A percentile compares a stretch with the other conserved stretches of the same genome.
phyloP scores from a whole-genome alignment of 768 basidiomycete genomes.

The Botryobasidium botryosum region DNA sequence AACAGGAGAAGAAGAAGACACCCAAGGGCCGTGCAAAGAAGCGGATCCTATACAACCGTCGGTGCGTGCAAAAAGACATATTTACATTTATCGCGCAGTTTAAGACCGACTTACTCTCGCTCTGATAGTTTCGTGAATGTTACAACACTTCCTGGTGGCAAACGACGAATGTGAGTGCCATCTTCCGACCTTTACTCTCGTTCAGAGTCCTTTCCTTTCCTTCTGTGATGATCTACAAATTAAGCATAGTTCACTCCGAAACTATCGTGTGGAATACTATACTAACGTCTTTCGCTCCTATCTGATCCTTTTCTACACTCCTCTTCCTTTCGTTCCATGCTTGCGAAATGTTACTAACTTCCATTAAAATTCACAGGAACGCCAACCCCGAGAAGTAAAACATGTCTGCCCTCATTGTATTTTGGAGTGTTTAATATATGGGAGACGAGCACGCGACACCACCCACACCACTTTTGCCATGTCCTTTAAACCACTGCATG shows the following conservation, averaged over 20 bases:
- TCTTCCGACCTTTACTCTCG: conserved; percentile 8
- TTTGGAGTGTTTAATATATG: no score
- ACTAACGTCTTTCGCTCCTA: conserved; percentile 96
- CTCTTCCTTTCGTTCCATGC: conserved; percentile 6
- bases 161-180: conserved; percentile 82
- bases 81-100: no score
- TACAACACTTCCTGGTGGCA: conserved; percentile 76
- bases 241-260: conserved; percentile 98
- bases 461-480: no score
- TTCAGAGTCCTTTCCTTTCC: background rate
- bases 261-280: conserved; percentile 65
- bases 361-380: conserved; percentile 30
- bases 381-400: conserved; percentile 34
- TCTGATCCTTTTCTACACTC: conserved; percentile 41
- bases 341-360: conserved; percentile 5
- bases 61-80: no score
- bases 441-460: no score
- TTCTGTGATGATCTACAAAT: conserved; percentile 41
- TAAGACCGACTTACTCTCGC: no score
- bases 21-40: conserved; percentile 98
- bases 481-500: no score
- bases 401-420: no score
- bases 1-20: conserved; percentile 98
- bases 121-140: conserved; percentile 96
- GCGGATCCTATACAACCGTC: conserved; percentile 82